Conservation (phyloP, 257 asterid genomes). For the Nicotiana paniculata region DNA sequence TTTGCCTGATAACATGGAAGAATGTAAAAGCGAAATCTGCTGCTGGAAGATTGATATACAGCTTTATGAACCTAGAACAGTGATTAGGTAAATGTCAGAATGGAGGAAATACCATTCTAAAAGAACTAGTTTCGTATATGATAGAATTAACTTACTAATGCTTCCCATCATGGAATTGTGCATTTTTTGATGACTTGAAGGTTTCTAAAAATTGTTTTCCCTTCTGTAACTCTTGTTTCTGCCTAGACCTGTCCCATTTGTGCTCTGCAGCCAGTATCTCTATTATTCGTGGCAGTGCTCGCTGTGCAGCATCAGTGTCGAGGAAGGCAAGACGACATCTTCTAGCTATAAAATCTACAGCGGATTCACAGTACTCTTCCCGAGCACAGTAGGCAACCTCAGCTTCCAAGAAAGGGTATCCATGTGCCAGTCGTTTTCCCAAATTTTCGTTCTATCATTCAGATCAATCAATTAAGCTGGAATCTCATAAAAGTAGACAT, state of each 20-base stretch:
- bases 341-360: slow-evolving; percentile 90
- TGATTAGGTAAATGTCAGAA: neutral
- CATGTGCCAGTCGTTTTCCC: slow-evolving; percentile 96
- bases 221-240: slow-evolving; percentile 46
- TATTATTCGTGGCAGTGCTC: slow-evolving; percentile 77
- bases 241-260: slow-evolving; percentile 85
- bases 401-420: slow-evolving; percentile 93
- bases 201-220: slow-evolving; percentile 76
- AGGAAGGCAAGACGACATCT: slow-evolving; percentile 96
- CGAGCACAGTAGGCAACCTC: slow-evolving; percentile 98
- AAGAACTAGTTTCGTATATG: neutral
- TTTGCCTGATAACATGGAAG: neutral
- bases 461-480: neutral
- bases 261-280: slow-evolving; percentile 78
- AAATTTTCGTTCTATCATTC: slow-evolving; percentile 69
- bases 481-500: neutral
- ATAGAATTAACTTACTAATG: slow-evolving; percentile 28
- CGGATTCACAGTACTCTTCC: slow-evolving; percentile 89
- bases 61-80: neutral
- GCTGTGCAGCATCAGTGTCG: slow-evolving; percentile 86
- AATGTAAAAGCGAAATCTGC: neutral
- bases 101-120: neutral
- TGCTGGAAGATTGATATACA: neutral
- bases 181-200: slow-evolving; percentile 87
- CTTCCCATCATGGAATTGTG: slow-evolving; percentile 90